These are phyloP conservation scores for Helenozyma baotianmanensis DNA, from an alignment of 805 yeast species.

Conservation along the genomic window DNA sequence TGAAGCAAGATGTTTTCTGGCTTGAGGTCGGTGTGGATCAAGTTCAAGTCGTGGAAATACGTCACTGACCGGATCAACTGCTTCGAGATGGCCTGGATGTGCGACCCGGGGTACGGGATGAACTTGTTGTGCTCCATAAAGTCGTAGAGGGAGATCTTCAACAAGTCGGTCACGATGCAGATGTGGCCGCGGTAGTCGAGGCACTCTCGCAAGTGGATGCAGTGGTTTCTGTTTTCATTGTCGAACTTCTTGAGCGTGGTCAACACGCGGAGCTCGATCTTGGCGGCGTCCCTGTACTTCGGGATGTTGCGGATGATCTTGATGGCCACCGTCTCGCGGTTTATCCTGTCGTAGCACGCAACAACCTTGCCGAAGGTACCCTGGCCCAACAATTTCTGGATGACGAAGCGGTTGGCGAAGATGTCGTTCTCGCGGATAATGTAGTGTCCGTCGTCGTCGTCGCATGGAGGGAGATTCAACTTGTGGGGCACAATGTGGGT, in stretches of 20 bases:
- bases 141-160: constrained; percentile 83
- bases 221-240: constrained; percentile 60
- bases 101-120: constrained; percentile 90
- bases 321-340: constrained; percentile 70
- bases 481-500: constrained; percentile 37
- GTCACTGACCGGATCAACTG: constrained; percentile 84
- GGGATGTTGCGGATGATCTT: constrained; percentile 90
- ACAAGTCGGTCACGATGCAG: constrained; percentile 85
- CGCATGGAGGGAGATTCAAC: constrained; percentile 37
- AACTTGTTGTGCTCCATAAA: constrained; percentile 80
- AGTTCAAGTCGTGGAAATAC: constrained; percentile 80
- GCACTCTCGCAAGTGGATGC: constrained; percentile 83
- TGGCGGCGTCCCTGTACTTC: constrained; percentile 92
- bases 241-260: constrained; percentile 71
- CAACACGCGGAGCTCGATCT: constrained; percentile 82
- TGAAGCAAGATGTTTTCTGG: constrained; percentile 87
- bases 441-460: constrained; percentile 73
- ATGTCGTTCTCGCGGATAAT: constrained; percentile 52
- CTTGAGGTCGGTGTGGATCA: constrained; percentile 93
- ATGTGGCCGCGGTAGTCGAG: constrained; percentile 92
- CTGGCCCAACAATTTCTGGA: constrained; percentile 72
- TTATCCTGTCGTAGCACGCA: constrained; percentile 66
- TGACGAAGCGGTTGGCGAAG: constrained; percentile 73
- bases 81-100: constrained; percentile 81
- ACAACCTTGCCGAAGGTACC: constrained; percentile 93